A percentile compares a stretch with the other conserved stretches of the same genome.
Conservation (phyloP, 2,329 filamentous ascomycete species). For the Basipetospora sp. region DNA sequence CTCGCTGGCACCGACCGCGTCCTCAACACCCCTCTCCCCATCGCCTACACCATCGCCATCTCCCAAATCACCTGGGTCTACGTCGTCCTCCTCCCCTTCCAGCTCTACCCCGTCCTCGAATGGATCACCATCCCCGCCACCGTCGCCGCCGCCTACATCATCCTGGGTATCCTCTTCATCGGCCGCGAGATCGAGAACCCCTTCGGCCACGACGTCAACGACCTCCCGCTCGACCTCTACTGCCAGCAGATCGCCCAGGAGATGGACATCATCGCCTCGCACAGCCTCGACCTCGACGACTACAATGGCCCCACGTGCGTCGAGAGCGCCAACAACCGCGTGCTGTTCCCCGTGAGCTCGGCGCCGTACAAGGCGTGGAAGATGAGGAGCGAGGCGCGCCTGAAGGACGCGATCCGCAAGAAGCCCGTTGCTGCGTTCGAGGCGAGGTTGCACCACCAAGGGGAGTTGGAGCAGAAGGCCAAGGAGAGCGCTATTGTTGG, state of each 20-base stretch:
- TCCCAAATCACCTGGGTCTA: conserved; percentile 79
- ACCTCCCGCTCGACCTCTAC: conserved; percentile 61
- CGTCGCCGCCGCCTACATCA: conserved; percentile 62
- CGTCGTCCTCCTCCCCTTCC: conserved; percentile 67
- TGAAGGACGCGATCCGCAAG: conserved; percentile 24
- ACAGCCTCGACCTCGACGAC: conserved; percentile 17
- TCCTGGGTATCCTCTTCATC: conserved; percentile 59
- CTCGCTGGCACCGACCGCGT: conserved; percentile 62
- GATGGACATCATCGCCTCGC: conserved; percentile 55
- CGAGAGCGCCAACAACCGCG: conserved; percentile 28
- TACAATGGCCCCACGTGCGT: conserved; percentile 19
- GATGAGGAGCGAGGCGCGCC: conserved; percentile 25
- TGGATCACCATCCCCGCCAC: conserved; percentile 66
- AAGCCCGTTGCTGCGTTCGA: conserved; percentile 23
- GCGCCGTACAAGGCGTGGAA: conserved; percentile 24
- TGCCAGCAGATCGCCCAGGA: conserved; percentile 62
- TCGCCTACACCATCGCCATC: conserved; percentile 73
- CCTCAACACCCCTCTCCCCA: conserved; percentile 65
- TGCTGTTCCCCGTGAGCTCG: conserved; percentile 39
- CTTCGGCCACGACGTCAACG: conserved; percentile 72
- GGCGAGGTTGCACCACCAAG: background rate
- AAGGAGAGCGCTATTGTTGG: background rate
- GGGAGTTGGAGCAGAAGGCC: background rate
- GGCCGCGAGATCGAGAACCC: conserved; percentile 75
- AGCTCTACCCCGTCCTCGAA: conserved; percentile 47